Percentiles rank a stretch among this genome's conserved stretches.
phyloP scores from a whole-genome alignment of 2,329 filamentous ascomycete genomes.

The Ascochyta koolunga region DNA sequence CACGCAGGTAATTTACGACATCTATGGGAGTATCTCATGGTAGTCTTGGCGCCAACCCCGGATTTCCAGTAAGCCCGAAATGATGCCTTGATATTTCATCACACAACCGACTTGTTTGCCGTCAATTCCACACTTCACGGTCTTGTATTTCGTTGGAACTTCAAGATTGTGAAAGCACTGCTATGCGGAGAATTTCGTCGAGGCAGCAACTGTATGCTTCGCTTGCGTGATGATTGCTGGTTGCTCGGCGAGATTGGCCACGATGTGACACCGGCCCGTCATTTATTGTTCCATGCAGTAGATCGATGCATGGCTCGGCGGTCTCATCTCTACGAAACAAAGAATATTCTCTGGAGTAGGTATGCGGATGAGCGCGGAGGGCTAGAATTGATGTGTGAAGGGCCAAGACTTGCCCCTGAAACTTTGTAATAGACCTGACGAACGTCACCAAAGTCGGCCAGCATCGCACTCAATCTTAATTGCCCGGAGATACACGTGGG shows the following conservation, averaged over 20 bases:
- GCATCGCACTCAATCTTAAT: background rate
- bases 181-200: no score
- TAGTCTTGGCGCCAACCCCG: background rate
- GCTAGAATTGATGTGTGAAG: background rate
- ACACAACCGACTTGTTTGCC: background rate
- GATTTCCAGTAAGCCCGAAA: background rate
- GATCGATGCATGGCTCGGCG: background rate
- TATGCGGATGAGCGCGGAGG: background rate
- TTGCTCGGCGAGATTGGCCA: background rate
- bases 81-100: background rate
- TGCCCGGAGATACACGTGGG: background rate
- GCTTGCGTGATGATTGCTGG: no score
- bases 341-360: background rate
- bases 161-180: no score
- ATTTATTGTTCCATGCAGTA: no score
- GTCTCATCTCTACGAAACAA: background rate
- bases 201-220: background rate
- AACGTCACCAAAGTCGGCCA: background rate
- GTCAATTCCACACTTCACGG: no score
- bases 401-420: background rate
- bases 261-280: background rate
- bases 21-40: background rate
- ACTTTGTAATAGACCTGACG: background rate
- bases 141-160: no score
- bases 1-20: background rate